Evolutionary conservation across 2,329 filamentous ascomycete genomes (phyloP).

Genomic region (Fusarium dimerum): DNA sequence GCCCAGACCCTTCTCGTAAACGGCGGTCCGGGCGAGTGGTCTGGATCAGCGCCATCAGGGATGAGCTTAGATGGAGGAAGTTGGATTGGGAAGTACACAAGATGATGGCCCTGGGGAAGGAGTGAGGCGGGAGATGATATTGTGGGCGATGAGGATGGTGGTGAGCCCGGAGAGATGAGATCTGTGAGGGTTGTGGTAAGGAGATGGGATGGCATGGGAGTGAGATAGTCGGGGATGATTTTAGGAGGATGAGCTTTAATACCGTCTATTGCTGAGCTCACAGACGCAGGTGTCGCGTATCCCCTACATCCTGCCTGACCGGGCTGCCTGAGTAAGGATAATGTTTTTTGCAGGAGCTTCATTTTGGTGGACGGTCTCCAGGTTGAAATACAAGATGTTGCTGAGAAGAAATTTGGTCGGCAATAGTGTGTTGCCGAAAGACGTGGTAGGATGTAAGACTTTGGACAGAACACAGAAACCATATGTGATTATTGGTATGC

Average conservation of each 20-base stretch:
- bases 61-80: constrained; percentile 63
- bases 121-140: constrained; percentile 26
- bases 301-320: not conserved
- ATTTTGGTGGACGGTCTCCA: not conserved
- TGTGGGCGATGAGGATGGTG: constrained; percentile 13
- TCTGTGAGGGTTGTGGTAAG: constrained; percentile 63
- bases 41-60: constrained; percentile 80
- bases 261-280: constrained; percentile 17
- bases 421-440: too few species aligned
- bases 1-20: constrained; percentile 87
- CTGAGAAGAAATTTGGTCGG: too few species aligned
- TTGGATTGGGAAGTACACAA: constrained; percentile 83
- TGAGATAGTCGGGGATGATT: constrained; percentile 46
- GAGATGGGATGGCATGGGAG: constrained; percentile 64
- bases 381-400: too few species aligned
- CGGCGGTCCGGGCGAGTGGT: constrained; percentile 71
- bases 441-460: too few species aligned
- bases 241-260: constrained; percentile 34
- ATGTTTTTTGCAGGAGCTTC: not conserved
- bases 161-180: constrained; percentile 41
- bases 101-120: constrained; percentile 71
- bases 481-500: too few species aligned
- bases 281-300: constrained; percentile 8
- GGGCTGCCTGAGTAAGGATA: constrained; percentile 9
- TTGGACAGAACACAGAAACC: too few species aligned